These are phyloP conservation scores for Penicillium sp. DNA, from an alignment of 2,329 filamentous ascomycete species.

Conservation along the genomic window DNA sequence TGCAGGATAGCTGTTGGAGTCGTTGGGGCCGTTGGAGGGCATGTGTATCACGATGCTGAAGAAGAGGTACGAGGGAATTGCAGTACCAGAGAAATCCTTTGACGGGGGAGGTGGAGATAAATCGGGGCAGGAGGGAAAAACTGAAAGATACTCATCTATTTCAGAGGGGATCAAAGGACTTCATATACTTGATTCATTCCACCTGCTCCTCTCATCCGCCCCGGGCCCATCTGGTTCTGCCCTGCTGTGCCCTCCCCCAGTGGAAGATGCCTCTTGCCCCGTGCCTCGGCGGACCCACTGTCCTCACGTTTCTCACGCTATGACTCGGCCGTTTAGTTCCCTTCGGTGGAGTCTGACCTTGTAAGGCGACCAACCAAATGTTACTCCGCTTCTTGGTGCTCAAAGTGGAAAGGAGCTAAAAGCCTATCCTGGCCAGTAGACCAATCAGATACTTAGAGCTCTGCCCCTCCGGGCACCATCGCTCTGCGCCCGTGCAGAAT, in stretches of 20 bases:
- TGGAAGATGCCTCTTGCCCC: no score
- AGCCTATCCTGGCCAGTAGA: no score
- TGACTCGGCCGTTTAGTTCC: neutral
- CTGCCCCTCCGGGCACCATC: no score
- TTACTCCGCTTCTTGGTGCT: slow-evolving; percentile 1
- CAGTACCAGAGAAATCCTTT: neutral
- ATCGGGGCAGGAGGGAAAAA: neutral
- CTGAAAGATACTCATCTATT: neutral
- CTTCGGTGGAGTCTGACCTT: slow-evolving; percentile 3
- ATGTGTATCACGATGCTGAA: slow-evolving; percentile 10
- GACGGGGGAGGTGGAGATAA: neutral
- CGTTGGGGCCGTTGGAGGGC: slow-evolving; percentile 5
- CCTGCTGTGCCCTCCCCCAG: no score
- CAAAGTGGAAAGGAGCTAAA: no score
- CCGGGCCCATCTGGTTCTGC: no score
- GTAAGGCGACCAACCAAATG: slow-evolving; percentile 22
- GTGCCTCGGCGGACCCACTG: no score
- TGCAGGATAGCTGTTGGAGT: slow-evolving; percentile 7
- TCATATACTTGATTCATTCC: slow-evolving; percentile 10
- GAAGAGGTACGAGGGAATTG: slow-evolving; percentile 1
- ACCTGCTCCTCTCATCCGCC: neutral
- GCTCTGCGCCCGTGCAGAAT: no score
- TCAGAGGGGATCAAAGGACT: slow-evolving; percentile 5
- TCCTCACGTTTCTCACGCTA: no score
- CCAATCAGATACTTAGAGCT: no score